Percentiles rank a stretch among this genome's conserved stretches.
These are phyloP conservation scores for Aspergillus viridinutans DNA, from an alignment of 2,329 filamentous ascomycete species.

Conservation along the genomic window DNA sequence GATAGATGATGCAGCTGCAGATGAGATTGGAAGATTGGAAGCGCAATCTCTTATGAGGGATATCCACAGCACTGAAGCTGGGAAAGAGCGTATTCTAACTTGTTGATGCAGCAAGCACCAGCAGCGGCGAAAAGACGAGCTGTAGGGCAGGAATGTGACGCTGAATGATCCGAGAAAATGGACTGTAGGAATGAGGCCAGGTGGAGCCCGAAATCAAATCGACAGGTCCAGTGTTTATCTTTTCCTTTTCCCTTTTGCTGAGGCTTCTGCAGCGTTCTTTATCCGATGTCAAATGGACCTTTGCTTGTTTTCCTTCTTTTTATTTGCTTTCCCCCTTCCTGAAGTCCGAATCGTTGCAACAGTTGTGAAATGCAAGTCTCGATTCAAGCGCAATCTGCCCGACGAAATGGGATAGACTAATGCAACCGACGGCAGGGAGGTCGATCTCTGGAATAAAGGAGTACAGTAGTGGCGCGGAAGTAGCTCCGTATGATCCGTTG, in stretches of 20 bases:
- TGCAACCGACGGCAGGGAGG: constrained; percentile 31
- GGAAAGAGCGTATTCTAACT: constrained; percentile 8
- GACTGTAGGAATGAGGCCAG: constrained; percentile 16
- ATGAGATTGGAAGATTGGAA: constrained; percentile 38
- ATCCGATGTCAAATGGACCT: neutral
- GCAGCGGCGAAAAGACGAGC: constrained; percentile 14
- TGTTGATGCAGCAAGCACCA: constrained; percentile 11
- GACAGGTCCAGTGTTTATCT: constrained; percentile 15
- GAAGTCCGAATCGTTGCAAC: constrained; percentile 4
- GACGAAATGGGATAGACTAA: constrained; percentile 21
- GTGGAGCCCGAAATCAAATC: constrained; percentile 13
- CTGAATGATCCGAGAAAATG: constrained; percentile 16
- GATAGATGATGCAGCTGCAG: constrained; percentile 28
- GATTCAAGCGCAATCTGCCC: constrained; percentile 14
- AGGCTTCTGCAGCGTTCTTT: constrained; percentile 6
- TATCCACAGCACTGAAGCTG: constrained; percentile 19
- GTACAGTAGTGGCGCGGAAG: constrained; percentile 17
- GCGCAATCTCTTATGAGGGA: constrained; percentile 33
- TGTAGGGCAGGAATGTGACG: constrained; percentile 27
- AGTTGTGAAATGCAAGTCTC: constrained; percentile 13
- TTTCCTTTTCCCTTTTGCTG: constrained; percentile 4
- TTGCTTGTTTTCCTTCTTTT: constrained; percentile 2
- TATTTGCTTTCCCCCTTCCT: constrained; percentile 4
- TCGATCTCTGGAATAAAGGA: constrained; percentile 28
- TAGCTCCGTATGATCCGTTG: constrained; percentile 18